A percentile compares a stretch with the other conserved stretches of the same genome.
Evolutionary conservation across 2,329 filamentous ascomycete species (phyloP).

Genomic region (Thielaviopsis musarum): DNA sequence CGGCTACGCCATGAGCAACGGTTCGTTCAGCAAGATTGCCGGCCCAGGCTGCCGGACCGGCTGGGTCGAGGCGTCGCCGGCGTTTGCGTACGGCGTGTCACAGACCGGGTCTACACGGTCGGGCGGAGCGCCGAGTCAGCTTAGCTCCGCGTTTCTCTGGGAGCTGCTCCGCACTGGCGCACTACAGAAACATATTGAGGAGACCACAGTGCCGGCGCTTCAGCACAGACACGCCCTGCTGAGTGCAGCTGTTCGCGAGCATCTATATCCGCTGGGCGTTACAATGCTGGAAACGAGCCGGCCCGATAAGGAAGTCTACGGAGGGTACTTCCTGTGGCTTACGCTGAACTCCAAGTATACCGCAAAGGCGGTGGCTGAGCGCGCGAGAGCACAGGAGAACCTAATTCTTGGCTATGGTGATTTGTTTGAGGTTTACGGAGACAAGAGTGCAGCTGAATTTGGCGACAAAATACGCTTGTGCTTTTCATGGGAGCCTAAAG

Average conservation of each 20-base stretch:
- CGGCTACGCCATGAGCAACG: conserved; percentile 72
- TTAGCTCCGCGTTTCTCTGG: conserved; percentile 34
- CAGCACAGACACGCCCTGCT: conserved; percentile 32
- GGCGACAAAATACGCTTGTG: conserved; percentile 45
- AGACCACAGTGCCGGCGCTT: conserved; percentile 27
- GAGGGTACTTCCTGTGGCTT: conserved; percentile 81
- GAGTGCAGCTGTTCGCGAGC: conserved; percentile 37
- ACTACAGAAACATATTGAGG: conserved; percentile 28
- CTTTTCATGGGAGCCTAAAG: conserved; percentile 56
- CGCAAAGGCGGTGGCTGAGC: conserved; percentile 36
- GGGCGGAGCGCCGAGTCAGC: conserved; percentile 40
- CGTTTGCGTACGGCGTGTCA: conserved; percentile 32
- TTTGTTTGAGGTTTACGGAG: conserved; percentile 50
- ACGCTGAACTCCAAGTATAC: conserved; percentile 36
- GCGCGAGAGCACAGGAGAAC: conserved; percentile 44
- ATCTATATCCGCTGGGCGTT: conserved; percentile 48
- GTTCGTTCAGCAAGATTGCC: conserved; percentile 75
- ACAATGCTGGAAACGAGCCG: conserved; percentile 22
- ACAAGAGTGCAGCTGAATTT: conserved; percentile 37
- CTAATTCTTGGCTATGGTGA: conserved; percentile 51
- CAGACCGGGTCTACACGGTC: conserved; percentile 36
- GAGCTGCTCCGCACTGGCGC: conserved; percentile 29
- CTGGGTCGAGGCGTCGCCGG: conserved; percentile 62
- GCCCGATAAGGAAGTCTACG: conserved; percentile 35
- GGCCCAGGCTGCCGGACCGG: conserved; percentile 70